phyloP scores from a whole-genome alignment of 106 monocot species.

The Chionographis japonica region DNA sequence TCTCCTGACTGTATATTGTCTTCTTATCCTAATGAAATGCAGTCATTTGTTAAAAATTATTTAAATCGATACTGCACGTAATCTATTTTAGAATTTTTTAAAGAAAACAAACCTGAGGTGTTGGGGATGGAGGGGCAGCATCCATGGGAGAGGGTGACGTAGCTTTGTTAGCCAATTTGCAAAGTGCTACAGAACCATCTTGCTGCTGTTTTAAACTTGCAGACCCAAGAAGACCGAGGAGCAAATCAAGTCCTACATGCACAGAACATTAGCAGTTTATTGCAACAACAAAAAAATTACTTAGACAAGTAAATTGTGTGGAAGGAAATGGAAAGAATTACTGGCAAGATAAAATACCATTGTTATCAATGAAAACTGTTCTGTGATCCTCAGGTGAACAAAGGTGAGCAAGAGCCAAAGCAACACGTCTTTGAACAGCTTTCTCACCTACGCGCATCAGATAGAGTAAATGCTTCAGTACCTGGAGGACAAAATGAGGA shows the following conservation, averaged over 20 bases:
- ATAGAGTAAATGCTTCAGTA: conserved; percentile 87
- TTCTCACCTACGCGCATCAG: conserved; percentile 84
- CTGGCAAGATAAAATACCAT: conserved; percentile 49
- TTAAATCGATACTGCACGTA: neutral
- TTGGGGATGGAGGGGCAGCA: conserved; percentile 96
- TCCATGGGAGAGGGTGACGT: conserved; percentile 80
- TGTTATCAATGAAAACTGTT: conserved; percentile 85
- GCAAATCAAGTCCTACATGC: conserved; percentile 76
- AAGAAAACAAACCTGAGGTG: conserved; percentile 59
- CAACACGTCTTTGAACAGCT: conserved; percentile 73
- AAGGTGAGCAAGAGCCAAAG: conserved; percentile 90
- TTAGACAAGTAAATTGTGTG: neutral
- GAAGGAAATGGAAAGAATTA: neutral
- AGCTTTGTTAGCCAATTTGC: conserved; percentile 86
- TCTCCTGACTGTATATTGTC: no score
- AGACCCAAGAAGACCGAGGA: conserved; percentile 78
- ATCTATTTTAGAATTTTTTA: neutral
- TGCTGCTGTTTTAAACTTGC: conserved; percentile 71
- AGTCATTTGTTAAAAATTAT: no score
- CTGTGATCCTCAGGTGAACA: conserved; percentile 82
- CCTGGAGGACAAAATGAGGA: conserved; percentile 32
- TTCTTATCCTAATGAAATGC: no score
- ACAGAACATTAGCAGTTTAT: conserved; percentile 2
- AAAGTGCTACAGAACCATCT: conserved; percentile 83
- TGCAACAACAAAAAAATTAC: neutral